phyloP scores from a whole-genome alignment of 352 stramenopile species.

The Phytopythium litorale region DNA sequence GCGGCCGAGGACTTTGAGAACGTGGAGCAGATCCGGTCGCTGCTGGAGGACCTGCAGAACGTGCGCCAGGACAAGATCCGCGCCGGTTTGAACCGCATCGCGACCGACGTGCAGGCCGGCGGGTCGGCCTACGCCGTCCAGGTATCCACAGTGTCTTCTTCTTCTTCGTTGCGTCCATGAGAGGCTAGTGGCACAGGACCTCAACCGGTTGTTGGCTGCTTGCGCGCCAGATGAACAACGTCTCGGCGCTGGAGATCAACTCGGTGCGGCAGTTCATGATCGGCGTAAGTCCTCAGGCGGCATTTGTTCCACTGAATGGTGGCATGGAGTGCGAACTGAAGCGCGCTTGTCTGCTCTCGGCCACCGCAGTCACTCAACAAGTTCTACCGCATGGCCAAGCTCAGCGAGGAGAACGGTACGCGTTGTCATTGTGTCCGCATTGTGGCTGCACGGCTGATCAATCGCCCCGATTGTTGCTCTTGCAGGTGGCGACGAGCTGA shows the following conservation, averaged over 20 bases:
- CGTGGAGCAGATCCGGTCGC: constrained; percentile 71
- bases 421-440: neutral
- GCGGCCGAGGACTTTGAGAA: constrained; percentile 82
- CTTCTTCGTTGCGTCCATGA: neutral
- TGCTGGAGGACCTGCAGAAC: constrained; percentile 87
- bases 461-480: neutral
- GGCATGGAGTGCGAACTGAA: neutral
- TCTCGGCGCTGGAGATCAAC: constrained; percentile 83
- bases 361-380: constrained; percentile 61
- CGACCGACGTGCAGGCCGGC: constrained; percentile 66
- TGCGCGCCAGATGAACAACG: constrained; percentile 79
- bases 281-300: constrained; percentile 32
- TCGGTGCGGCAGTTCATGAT: constrained; percentile 88
- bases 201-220: neutral
- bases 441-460: neutral
- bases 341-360: no score
- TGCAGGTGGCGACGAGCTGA: constrained; percentile 8
- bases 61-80: constrained; percentile 89
- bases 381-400: constrained; percentile 67
- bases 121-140: constrained; percentile 74
- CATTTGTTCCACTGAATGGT: neutral
- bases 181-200: neutral
- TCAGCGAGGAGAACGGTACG: constrained; percentile 39
- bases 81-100: constrained; percentile 82
- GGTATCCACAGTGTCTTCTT: constrained; percentile 10